Base-by-base conservation (phyloP, 331 rosid species). In the Malus hybrid region DNA sequence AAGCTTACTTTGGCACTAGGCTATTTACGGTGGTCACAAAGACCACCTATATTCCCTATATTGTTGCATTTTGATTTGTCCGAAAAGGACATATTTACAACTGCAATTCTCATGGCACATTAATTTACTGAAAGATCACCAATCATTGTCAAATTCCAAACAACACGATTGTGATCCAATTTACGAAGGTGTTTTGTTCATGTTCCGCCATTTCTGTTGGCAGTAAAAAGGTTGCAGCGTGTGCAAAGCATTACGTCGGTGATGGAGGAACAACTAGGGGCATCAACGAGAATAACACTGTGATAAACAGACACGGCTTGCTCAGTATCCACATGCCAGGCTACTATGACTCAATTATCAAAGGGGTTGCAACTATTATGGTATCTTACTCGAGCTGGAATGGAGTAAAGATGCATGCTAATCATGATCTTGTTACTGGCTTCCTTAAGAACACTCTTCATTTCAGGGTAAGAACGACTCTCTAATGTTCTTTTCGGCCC, bases 181-280 rank as follows among this genome's bases (percentile, higher is more conserved):
- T 32, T 32, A 71, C 12, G 3, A 54, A 9, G 5, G 31, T 57
- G 31, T 57, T 9, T 6, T 33, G 69, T 50, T 46, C 8, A 65
- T 57, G 1, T 24, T 74, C 46, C 46, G 6, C 3, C 33, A n/a
- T 72, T 36, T 57, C 12, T 31, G 29, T 46, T 34, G 32, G 48
- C 3, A 80, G 83, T 24, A 80, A 80, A 74, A 80, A 90, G 76
- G 90, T 90, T 65, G 76, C 86, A 42, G 96, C 87, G 32, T 82
- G 87, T 75, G 93, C 93, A 72, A 90, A 90, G 83, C 96, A 90
- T 69, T 90, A 62, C 31, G 89, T 88, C 33, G 96, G 96, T 13
- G 96, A 90, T 66, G 96, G 96, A 71, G 96, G 96, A 70, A 90
- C 96, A 36, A 82, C 83, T 16, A 31, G 82, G n/a, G 96, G 96